Percentiles rank a stretch among this genome's conserved stretches.
These are phyloP conservation scores for Suillus ampliporus DNA, from an alignment of 768 basidiomycete genomes.

Conservation along the genomic window DNA sequence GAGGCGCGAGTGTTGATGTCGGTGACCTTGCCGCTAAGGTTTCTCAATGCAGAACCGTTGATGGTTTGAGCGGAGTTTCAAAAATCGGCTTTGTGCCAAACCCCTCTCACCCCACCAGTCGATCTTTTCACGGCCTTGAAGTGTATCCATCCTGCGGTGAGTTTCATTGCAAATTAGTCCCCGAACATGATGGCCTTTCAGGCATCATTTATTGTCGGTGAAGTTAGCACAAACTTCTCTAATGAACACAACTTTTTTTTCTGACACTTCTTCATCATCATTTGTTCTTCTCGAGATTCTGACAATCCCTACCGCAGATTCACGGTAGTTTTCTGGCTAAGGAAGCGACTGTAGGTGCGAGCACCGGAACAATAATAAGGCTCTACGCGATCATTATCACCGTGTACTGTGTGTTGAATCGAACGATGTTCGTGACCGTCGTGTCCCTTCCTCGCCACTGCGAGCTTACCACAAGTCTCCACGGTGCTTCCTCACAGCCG, in stretches of 20 bases:
- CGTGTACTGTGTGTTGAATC: conserved; percentile 10
- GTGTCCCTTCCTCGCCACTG: neutral
- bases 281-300: conserved; percentile 18
- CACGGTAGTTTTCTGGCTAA: neutral
- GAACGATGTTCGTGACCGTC: conserved; percentile 7
- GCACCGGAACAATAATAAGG: neutral
- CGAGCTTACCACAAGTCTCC: neutral
- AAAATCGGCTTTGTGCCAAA: conserved; percentile 23
- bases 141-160: conserved; percentile 22
- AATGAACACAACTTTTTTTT: conserved; percentile 58
- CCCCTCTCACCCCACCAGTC: conserved; percentile 36
- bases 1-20: conserved; percentile 58
- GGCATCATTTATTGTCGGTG: conserved; percentile 79
- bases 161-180: conserved; percentile 10
- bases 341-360: neutral
- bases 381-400: neutral
- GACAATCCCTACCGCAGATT: neutral
- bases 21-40: conserved; percentile 32
- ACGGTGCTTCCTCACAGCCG: conserved; percentile 3
- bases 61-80: conserved; percentile 32
- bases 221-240: conserved; percentile 34
- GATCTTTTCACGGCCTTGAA: conserved; percentile 14
- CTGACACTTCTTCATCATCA: conserved; percentile 40
- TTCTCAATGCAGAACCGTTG: conserved; percentile 7
- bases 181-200: conserved; percentile 54